Evolutionary conservation across 805 yeast species (phyloP).

Genomic region (Lachancea waltii): DNA sequence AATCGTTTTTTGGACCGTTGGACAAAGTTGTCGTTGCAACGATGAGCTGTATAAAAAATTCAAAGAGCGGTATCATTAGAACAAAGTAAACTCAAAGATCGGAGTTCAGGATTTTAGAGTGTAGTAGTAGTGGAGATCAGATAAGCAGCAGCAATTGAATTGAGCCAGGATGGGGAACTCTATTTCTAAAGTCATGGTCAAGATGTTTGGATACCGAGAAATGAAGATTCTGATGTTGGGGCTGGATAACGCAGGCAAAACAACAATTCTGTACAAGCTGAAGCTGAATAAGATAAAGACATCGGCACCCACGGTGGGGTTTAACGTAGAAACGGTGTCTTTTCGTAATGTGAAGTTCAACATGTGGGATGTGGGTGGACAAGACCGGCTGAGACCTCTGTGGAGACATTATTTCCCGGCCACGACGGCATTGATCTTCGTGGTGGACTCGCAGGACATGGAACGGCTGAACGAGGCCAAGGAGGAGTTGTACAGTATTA

Average conservation of each 20-base stretch:
- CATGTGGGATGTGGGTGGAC: conserved; percentile 97
- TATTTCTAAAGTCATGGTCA: conserved; percentile 34
- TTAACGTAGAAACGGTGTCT: conserved; percentile 82
- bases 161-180: conserved; percentile 27
- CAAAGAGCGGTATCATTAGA: no score
- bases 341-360: conserved; percentile 78
- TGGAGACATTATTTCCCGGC: conserved; percentile 97
- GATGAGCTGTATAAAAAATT: background rate
- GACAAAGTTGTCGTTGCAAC: background rate
- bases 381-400: conserved; percentile 80
- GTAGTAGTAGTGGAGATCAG: no score
- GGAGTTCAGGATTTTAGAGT: no score
- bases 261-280: conserved; percentile 77
- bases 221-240: conserved; percentile 83
- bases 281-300: conserved; percentile 68
- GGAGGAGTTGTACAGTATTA: conserved; percentile 67
- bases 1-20: background rate
- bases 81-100: no score
- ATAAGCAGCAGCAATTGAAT: background rate
- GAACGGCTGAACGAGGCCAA: conserved; percentile 71
- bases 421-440: conserved; percentile 85
- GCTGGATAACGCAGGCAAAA: conserved; percentile 88
- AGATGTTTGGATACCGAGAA: conserved; percentile 48
- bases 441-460: conserved; percentile 74
- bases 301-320: conserved; percentile 91